Evolutionary conservation across 257 asterid species (phyloP).

Genomic region (Solanum pinnatisectum): DNA sequence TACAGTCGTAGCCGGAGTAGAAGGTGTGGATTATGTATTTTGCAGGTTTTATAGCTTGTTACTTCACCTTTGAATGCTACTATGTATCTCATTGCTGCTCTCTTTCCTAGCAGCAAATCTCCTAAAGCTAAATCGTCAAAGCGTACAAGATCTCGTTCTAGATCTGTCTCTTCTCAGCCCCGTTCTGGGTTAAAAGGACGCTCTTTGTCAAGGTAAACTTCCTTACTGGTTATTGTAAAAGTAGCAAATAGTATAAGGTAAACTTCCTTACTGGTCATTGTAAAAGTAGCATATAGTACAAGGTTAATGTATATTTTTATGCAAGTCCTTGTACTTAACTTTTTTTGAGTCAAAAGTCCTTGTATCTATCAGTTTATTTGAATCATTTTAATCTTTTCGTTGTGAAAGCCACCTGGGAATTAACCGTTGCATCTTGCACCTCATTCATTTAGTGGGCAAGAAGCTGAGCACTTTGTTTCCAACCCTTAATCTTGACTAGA

Average conservation of each 20-base stretch:
- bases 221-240: constrained; percentile 1
- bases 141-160: constrained; percentile 61
- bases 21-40: constrained; percentile 28
- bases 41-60: not conserved
- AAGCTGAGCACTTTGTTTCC: not conserved
- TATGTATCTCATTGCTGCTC: not conserved
- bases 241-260: not conserved
- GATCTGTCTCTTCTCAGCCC: constrained; percentile 26
- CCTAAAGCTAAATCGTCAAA: constrained; percentile 75
- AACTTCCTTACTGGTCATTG: constrained; percentile 4
- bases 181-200: constrained; percentile 50
- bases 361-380: not conserved
- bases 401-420: not conserved
- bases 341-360: not conserved
- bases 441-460: not conserved
- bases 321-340: not conserved
- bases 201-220: constrained; percentile 56
- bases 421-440: not conserved
- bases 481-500: not conserved
- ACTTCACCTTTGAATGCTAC: not conserved
- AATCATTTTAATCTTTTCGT: not conserved
- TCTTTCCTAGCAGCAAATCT: constrained; percentile 61
- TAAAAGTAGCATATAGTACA: not conserved
- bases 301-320: not conserved
- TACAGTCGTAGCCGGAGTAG: constrained; percentile 76